Base-by-base conservation (phyloP, 305 asterid species). In the Fraxinus ornus region DNA sequence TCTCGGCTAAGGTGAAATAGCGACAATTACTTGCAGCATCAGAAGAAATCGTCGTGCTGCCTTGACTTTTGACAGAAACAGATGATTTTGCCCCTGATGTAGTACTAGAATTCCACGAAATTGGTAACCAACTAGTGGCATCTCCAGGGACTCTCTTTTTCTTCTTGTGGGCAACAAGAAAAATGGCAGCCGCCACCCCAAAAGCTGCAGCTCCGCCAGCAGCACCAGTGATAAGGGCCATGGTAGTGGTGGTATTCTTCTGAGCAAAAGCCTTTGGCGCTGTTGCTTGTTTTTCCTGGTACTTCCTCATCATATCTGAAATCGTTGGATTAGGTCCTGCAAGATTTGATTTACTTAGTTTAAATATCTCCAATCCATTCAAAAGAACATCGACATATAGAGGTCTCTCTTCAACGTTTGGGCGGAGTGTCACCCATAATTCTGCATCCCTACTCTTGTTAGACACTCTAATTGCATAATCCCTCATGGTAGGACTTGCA, bases 281-380 rank as follows among this genome's bases (percentile, higher is more conserved):
- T 73, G 82, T 8, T 0, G 85, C 79, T 8, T 86, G 87, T 3
- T 87, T 84, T n/a, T 89, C 87, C 26, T 83, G 85, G 7, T 91
- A 88, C 57, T 88, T 91, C 88, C 52, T 82, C 98, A 94, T 95
- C 92, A 95, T 7, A 35, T 93, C 93, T 4, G 99, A 93, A 44
- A 92, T 85, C 4, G 88, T 15, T 5, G 99, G 99, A 73, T 96
- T 96, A 0, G 95, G 94, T 2, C 98, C 99, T 3, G 97, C 97
- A 3, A 96, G 90, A 62, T 86, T 96, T 4, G 82, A 36, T 57
- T 82, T 87, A 17, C 91, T 91, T 21, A 96, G 85, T 85, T 94
- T 96, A 89, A 96, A 94, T 22, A 96, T 84, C 82, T 96, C 99
- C 17, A 96, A 78, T 12, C 99, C 99, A 66, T 94, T 96, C 79